Percentiles rank a stretch among this genome's conserved stretches.
Evolutionary conservation across 1,284 basidiomycete species (phyloP).

Genomic region (Puccinia polysora): DNA sequence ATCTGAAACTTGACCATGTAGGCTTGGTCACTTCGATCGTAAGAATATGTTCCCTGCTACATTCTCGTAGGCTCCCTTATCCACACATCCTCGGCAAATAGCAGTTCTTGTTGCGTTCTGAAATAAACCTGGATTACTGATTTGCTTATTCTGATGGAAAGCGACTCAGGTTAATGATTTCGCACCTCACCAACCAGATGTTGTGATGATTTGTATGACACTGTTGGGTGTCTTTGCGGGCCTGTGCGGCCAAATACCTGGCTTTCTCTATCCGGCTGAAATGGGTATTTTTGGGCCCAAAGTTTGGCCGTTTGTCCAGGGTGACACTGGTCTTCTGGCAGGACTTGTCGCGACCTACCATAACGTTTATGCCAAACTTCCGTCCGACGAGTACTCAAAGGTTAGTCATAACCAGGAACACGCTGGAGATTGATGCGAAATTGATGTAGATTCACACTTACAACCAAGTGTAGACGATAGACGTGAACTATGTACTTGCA

Average conservation of each 20-base stretch:
- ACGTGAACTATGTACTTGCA: conserved; percentile 32
- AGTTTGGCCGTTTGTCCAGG: conserved; percentile 13
- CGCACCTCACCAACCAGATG: conserved; percentile 25
- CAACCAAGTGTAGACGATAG: conserved; percentile 8
- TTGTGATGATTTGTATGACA: conserved; percentile 6
- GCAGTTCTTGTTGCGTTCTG: too few relatives aligned
- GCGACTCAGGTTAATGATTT: conserved; percentile 37
- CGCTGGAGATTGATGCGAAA: not conserved
- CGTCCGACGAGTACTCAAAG: conserved; percentile 13
- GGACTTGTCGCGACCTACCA: conserved; percentile 3
- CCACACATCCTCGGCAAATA: not conserved
- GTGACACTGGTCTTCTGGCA: not conserved
- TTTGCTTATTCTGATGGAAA: not conserved
- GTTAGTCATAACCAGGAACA: not conserved
- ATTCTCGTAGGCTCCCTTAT: too few relatives aligned
- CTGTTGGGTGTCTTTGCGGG: conserved; percentile 35
- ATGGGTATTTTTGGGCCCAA: conserved; percentile 18
- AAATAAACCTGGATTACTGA: not conserved
- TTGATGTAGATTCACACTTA: not conserved
- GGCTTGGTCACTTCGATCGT: conserved; percentile 27
- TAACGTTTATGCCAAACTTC: not conserved
- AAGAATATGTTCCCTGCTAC: too few relatives aligned
- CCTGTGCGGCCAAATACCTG: conserved; percentile 35
- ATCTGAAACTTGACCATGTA: not conserved
- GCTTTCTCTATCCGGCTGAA: conserved; percentile 21